These are phyloP conservation scores for Phaeomoniella chlamydospora DNA, from an alignment of 2,329 filamentous ascomycete genomes.

Conservation along the genomic window DNA sequence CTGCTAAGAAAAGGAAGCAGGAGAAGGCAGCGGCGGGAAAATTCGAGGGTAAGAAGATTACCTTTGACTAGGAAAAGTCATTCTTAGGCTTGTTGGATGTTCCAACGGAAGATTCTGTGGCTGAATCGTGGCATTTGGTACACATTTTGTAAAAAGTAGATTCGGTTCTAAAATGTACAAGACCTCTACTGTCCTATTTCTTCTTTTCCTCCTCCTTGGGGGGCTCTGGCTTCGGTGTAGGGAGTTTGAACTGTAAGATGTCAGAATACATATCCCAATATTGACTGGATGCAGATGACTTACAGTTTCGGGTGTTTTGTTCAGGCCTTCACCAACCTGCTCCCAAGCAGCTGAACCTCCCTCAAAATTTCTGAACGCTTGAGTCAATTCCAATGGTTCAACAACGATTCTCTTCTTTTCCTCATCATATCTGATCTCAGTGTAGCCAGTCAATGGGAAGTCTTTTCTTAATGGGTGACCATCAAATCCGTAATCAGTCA, in stretches of 20 bases:
- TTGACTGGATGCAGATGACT: conserved; percentile 15
- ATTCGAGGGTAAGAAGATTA: conserved; percentile 48
- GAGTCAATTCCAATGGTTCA: conserved; percentile 91
- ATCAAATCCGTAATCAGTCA: conserved; percentile 99
- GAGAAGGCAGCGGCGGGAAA: conserved; percentile 28
- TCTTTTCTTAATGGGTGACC: conserved; percentile 95
- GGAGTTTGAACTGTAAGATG: conserved; percentile 62
- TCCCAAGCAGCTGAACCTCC: conserved; percentile 63
- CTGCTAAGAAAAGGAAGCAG: conserved; percentile 45
- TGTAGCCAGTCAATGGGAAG: conserved; percentile 95
- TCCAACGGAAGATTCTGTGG: too few species aligned
- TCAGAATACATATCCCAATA: neutral
- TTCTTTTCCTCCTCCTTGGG: conserved; percentile 72
- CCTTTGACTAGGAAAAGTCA: conserved; percentile 23
- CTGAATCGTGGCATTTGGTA: too few species aligned
- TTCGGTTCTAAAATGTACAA: neutral
- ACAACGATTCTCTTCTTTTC: conserved; percentile 99
- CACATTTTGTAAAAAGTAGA: neutral
- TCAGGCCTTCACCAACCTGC: conserved; percentile 55
- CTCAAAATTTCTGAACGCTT: conserved; percentile 97
- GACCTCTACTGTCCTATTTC: conserved; percentile 48
- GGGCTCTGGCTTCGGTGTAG: conserved; percentile 87
- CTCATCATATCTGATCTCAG: conserved; percentile 93
- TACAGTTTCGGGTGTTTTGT: conserved; percentile 62
- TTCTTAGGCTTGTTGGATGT: neutral